phyloP scores from a whole-genome alignment of 2,329 filamentous ascomycete species.

The Aspergillus novofumigatus region DNA sequence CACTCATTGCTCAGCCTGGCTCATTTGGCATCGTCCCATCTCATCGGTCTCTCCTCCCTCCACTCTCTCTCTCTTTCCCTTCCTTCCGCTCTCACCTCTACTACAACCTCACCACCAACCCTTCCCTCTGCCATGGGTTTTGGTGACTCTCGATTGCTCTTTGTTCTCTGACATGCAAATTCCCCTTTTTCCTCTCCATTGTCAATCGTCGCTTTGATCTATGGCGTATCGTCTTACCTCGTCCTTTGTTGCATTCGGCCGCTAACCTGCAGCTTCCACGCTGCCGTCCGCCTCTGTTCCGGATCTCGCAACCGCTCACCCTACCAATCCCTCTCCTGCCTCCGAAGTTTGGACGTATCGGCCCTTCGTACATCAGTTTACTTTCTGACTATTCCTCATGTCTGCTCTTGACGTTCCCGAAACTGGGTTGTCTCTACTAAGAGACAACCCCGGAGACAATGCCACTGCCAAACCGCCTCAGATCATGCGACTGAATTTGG shows the following conservation, averaged over 20 bases:
- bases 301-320: slow-evolving; percentile 13
- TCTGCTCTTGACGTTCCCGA: slow-evolving; percentile 34
- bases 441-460: slow-evolving; percentile 28
- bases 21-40: slow-evolving; percentile 25
- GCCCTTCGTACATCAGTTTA: slow-evolving; percentile 4
- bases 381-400: slow-evolving; percentile 24
- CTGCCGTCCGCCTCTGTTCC: slow-evolving; percentile 31
- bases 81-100: slow-evolving; percentile 6
- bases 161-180: slow-evolving; percentile 18
- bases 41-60: slow-evolving; percentile 13
- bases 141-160: slow-evolving; percentile 11
- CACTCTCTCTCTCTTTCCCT: slow-evolving; percentile 11
- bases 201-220: slow-evolving; percentile 21
- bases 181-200: slow-evolving; percentile 8
- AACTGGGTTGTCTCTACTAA: slow-evolving; percentile 38
- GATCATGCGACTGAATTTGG: slow-evolving; percentile 45
- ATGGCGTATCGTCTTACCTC: slow-evolving; percentile 31
- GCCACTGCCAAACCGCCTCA: slow-evolving; percentile 34
- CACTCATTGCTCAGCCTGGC: slow-evolving; percentile 10
- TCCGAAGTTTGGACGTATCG: slow-evolving; percentile 3
- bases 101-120: slow-evolving; percentile 6
- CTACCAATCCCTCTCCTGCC: slow-evolving; percentile 12
- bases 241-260: slow-evolving; percentile 31
- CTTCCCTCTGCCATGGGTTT: slow-evolving; percentile 17
- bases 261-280: slow-evolving; percentile 37